Conservation (phyloP, 2,329 filamentous ascomycete species). For the Eutypella sp. region DNA sequence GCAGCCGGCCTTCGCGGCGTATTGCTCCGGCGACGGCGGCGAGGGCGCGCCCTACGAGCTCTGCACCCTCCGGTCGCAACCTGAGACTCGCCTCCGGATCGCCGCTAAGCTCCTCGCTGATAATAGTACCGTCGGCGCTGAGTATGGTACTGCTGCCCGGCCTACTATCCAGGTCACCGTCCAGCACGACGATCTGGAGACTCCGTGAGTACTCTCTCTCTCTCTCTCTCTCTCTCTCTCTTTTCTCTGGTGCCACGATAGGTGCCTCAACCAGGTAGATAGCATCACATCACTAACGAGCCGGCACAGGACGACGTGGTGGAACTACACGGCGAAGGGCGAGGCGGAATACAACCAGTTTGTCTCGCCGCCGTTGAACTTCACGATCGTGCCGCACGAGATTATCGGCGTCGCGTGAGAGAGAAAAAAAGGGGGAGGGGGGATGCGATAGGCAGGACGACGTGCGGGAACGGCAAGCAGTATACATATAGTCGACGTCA, state of each 20-base stretch:
- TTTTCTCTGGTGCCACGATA: too few species aligned
- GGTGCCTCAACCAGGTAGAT: too few species aligned
- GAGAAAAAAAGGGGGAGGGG: not conserved
- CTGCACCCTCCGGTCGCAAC: constrained; percentile 19
- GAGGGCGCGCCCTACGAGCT: constrained; percentile 22
- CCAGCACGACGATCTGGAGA: constrained; percentile 23
- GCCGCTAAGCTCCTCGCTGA: constrained; percentile 25
- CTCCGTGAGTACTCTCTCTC: constrained; percentile 18
- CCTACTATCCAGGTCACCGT: constrained; percentile 28
- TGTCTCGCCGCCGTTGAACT: constrained; percentile 18
- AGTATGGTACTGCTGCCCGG: constrained; percentile 8
- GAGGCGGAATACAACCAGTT: constrained; percentile 23
- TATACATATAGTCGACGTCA: too few species aligned
- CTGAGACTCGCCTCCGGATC: constrained; percentile 17
- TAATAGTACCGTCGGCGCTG: constrained; percentile 12
- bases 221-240: too few species aligned
- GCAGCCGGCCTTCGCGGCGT: constrained; percentile 26
- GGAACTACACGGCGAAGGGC: constrained; percentile 29
- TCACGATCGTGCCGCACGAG: constrained; percentile 24
- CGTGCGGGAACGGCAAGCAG: not conserved
- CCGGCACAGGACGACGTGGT: constrained; percentile 20
- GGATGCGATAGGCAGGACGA: not conserved
- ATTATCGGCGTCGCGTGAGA: constrained; percentile 20
- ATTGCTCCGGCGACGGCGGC: constrained; percentile 23
- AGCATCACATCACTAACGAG: constrained; percentile 8